Percentiles rank a stretch among this genome's conserved stretches.
Conservation (phyloP, 371 early-diverging fungal species). For the Apophysomyces trapeziformis region DNA sequence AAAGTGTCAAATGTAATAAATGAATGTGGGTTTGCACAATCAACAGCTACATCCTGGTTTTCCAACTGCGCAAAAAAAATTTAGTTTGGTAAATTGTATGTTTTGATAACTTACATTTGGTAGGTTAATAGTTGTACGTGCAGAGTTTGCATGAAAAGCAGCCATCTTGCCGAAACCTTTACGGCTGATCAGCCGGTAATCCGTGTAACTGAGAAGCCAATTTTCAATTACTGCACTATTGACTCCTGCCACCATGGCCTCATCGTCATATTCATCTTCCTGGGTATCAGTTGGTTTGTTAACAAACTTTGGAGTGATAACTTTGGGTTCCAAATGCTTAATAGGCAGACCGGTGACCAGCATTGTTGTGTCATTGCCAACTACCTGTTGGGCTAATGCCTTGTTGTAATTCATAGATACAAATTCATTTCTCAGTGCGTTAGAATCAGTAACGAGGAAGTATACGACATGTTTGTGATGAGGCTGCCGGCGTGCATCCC, state of each 20-base stretch:
- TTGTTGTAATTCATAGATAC: slow-evolving; percentile 35
- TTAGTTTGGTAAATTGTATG: background rate
- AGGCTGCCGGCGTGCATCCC: slow-evolving; percentile 33
- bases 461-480: slow-evolving; percentile 49
- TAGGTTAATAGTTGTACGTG: slow-evolving; percentile 34
- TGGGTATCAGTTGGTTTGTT: slow-evolving; percentile 11
- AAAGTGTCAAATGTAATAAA: slow-evolving; percentile 33
- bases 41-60: slow-evolving; percentile 21
- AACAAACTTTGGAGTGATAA: slow-evolving; percentile 29
- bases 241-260: slow-evolving; percentile 39
- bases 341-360: slow-evolving; percentile 55
- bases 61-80: slow-evolving; percentile 8
- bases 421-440: slow-evolving; percentile 46
- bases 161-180: slow-evolving; percentile 59
- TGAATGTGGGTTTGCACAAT: slow-evolving; percentile 31
- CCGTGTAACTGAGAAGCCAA: slow-evolving; percentile 52
- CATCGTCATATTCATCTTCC: slow-evolving; percentile 31
- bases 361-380: slow-evolving; percentile 37
- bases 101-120: slow-evolving; percentile 27
- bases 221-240: slow-evolving; percentile 58
- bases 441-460: slow-evolving; percentile 52
- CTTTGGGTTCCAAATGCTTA: slow-evolving; percentile 52
- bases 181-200: slow-evolving; percentile 51
- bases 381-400: slow-evolving; percentile 18
- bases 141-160: slow-evolving; percentile 29